These are phyloP conservation scores for Penicillium frequentans DNA, from an alignment of 2,329 filamentous ascomycete species.

Conservation along the genomic window DNA sequence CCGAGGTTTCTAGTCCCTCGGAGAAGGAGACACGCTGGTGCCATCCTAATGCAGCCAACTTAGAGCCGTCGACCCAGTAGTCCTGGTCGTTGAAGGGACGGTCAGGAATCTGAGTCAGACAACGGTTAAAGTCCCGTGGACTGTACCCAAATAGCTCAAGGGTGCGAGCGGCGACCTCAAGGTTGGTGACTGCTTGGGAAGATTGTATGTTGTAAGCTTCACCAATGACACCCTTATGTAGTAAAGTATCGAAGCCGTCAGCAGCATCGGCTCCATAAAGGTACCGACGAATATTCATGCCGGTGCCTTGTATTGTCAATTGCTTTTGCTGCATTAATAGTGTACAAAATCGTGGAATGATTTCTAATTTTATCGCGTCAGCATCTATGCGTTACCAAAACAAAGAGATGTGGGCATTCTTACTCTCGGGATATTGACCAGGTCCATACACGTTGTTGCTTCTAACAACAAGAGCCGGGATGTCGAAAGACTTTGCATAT, in stretches of 20 bases:
- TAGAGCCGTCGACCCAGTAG: slow-evolving; percentile 70
- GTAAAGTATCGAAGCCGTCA: slow-evolving; percentile 79
- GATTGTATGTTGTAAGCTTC: slow-evolving; percentile 84
- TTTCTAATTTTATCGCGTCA: slow-evolving; percentile 46
- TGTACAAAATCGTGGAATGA: not conserved
- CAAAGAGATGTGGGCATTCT: slow-evolving; percentile 54
- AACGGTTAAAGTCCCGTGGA: slow-evolving; percentile 54
- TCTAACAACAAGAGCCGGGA: slow-evolving; percentile 76
- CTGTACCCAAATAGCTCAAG: slow-evolving; percentile 63
- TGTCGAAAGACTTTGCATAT: slow-evolving; percentile 80
- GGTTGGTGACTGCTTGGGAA: slow-evolving; percentile 73
- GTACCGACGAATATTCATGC: slow-evolving; percentile 71
- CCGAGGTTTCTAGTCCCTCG: slow-evolving; percentile 63
- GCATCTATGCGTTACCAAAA: slow-evolving; percentile 38
- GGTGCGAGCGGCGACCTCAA: slow-evolving; percentile 66
- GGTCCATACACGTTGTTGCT: slow-evolving; percentile 86
- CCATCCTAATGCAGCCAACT: slow-evolving; percentile 68
- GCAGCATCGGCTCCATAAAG: slow-evolving; percentile 77
- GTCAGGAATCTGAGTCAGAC: slow-evolving; percentile 74
- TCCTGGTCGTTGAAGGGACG: slow-evolving; percentile 75
- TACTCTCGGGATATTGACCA: slow-evolving; percentile 80
- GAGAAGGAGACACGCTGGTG: slow-evolving; percentile 65
- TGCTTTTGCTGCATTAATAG: slow-evolving; percentile 47
- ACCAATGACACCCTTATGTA: slow-evolving; percentile 72
- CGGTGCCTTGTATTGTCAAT: slow-evolving; percentile 74